Evolutionary conservation across 768 basidiomycete genomes (phyloP).

Genomic region (Boletus bicolor): DNA sequence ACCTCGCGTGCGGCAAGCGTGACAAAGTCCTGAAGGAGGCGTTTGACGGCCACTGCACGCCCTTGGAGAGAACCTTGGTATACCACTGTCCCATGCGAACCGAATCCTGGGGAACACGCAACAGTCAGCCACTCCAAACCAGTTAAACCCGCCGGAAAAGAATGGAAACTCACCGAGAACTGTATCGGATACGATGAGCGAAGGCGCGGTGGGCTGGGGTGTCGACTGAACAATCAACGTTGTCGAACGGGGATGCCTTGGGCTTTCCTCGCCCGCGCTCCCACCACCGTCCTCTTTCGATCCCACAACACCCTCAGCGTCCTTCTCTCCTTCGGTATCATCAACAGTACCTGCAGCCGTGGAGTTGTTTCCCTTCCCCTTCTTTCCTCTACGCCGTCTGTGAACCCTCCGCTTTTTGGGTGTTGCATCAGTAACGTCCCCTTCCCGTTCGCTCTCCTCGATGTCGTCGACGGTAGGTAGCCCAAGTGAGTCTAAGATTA

Average conservation of each 20-base stretch:
- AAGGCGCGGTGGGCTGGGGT: slow-evolving; percentile 35
- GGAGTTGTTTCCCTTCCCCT: slow-evolving; percentile 44
- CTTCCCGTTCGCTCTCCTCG: slow-evolving; percentile 63
- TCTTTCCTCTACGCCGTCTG: slow-evolving; percentile 47
- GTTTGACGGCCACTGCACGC: slow-evolving; percentile 97
- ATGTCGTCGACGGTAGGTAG: slow-evolving; percentile 33
- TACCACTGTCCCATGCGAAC: slow-evolving; percentile 96
- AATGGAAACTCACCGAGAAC: slow-evolving; percentile 60
- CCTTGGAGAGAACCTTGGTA: slow-evolving; percentile 94
- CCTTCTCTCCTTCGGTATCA: slow-evolving; percentile 26
- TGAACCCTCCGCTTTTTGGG: slow-evolving; percentile 41
- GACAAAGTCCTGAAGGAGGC: slow-evolving; percentile 91
- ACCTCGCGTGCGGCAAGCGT: slow-evolving; percentile 94
- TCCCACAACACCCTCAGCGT: slow-evolving; percentile 17
- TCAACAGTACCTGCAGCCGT: slow-evolving; percentile 12
- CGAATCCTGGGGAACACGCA: slow-evolving; percentile 61
- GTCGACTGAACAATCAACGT: slow-evolving; percentile 26
- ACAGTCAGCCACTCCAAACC: slow-evolving; percentile 5
- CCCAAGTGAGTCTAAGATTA: slow-evolving; percentile 8
- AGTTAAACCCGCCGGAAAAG: not conserved
- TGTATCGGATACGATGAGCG: slow-evolving; percentile 68
- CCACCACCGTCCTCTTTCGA: slow-evolving; percentile 39
- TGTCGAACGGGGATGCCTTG: slow-evolving; percentile 4
- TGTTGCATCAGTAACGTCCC: slow-evolving; percentile 36
- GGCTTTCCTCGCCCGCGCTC: slow-evolving; percentile 18